Percentiles rank a stretch among this genome's conserved stretches.
Evolutionary conservation across 2,329 filamentous ascomycete genomes (phyloP).

Genomic region (Phoma sp.): DNA sequence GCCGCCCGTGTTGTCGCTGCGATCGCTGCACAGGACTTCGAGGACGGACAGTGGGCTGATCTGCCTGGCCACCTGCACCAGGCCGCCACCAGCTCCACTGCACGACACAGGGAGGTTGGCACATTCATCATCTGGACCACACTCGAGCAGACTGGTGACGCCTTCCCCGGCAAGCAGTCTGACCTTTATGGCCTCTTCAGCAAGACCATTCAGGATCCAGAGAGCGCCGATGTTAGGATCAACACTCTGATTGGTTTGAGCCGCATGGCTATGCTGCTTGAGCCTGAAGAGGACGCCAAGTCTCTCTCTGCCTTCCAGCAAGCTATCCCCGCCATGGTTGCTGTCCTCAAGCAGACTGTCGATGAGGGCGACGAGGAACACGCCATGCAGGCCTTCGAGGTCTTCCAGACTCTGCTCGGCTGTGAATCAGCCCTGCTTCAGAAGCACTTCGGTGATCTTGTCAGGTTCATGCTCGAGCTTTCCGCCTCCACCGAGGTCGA

Average conservation of each 20-base stretch:
- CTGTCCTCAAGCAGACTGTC: constrained; percentile 84
- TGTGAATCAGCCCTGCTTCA: constrained; percentile 86
- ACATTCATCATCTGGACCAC: constrained; percentile 93
- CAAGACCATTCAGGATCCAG: constrained; percentile 86
- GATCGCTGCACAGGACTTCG: constrained; percentile 84
- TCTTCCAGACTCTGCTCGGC: constrained; percentile 92
- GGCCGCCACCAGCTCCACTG: constrained; percentile 75
- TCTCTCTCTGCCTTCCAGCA: constrained; percentile 77
- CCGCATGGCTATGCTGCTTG: constrained; percentile 83
- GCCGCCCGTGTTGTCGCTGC: constrained; percentile 86
- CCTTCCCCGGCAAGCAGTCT: constrained; percentile 79
- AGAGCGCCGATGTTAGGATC: constrained; percentile 90
- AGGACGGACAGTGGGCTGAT: constrained; percentile 83
- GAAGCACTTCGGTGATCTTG: constrained; percentile 84
- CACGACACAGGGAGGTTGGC: constrained; percentile 84
- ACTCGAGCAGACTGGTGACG: constrained; percentile 83
- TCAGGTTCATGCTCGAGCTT: constrained; percentile 93
- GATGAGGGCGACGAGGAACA: constrained; percentile 83
- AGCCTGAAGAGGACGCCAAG: constrained; percentile 82
- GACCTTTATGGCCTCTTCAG: constrained; percentile 84
- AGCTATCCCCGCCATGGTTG: constrained; percentile 86
- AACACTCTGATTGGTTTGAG: constrained; percentile 93
- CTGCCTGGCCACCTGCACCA: constrained; percentile 80
- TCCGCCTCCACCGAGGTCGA: constrained; percentile 77
- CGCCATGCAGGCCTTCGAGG: constrained; percentile 89